phyloP scores from a whole-genome alignment of 805 yeast genomes.

The Candida vartiovaarae region DNA sequence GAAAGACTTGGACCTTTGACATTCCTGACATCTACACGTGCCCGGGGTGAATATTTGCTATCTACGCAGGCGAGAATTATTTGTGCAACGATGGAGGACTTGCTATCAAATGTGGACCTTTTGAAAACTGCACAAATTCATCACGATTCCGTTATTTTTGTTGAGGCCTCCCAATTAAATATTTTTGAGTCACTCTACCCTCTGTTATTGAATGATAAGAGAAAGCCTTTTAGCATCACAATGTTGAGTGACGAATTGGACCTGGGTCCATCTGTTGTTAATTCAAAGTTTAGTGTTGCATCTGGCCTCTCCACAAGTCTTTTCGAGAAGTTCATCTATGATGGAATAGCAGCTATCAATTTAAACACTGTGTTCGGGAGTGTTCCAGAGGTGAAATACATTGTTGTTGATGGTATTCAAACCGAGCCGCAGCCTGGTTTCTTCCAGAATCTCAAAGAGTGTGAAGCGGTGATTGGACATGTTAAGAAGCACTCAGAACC shows the following conservation, averaged over 20 bases:
- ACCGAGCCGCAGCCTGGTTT: slow-evolving; percentile 20
- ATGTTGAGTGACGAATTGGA: slow-evolving; percentile 30
- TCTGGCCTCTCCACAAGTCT: slow-evolving; percentile 19
- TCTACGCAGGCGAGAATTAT: slow-evolving; percentile 24
- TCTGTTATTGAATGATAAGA: slow-evolving; percentile 12
- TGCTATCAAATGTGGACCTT: slow-evolving; percentile 7
- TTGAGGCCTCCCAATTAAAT: slow-evolving; percentile 11
- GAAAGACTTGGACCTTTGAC: slow-evolving; percentile 24
- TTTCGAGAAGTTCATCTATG: slow-evolving; percentile 20
- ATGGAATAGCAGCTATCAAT: slow-evolving; percentile 9
- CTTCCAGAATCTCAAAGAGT: slow-evolving; percentile 37
- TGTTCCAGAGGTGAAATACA: slow-evolving; percentile 20
- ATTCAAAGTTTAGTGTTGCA: slow-evolving; percentile 6
- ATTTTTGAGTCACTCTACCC: slow-evolving; percentile 28
- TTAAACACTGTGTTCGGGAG: not conserved
- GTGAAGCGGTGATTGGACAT: slow-evolving; percentile 38
- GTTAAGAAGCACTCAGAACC: slow-evolving; percentile 38
- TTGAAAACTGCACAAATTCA: slow-evolving; percentile 4
- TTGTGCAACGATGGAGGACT: slow-evolving; percentile 20
- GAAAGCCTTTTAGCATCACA: slow-evolving; percentile 21
- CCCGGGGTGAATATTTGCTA: slow-evolving; percentile 19
- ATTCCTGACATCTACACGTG: slow-evolving; percentile 9
- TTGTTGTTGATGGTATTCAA: slow-evolving; percentile 29
- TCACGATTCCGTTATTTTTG: slow-evolving; percentile 3
- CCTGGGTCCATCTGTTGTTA: slow-evolving; percentile 19